Base-by-base conservation (phyloP, 2,329 filamentous ascomycete species). In the Trichoderma sp. region DNA sequence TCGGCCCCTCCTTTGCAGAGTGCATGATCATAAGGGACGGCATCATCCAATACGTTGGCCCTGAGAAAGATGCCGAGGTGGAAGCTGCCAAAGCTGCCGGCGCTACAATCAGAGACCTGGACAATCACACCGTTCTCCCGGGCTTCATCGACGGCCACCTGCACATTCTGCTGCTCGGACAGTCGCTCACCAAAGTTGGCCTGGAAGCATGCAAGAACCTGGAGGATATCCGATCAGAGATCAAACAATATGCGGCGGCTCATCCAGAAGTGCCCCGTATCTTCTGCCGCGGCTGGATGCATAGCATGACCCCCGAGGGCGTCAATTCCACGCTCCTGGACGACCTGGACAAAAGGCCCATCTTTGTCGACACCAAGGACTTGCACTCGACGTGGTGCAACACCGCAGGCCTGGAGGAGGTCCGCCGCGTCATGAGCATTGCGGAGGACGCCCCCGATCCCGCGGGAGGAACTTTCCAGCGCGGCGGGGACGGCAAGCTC, bases 121-220 rank as follows among this genome's bases (percentile, higher is more conserved):
- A 57, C 1, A 75, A 77, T 1, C 71, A 71, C 24, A 78, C 77
- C 1, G 74, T 86, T 3, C 75, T 86, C 1, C 84, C 84, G 0
- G 80, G 83, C 15, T 86, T 87, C 74, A 81, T 86, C 45, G 84
- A 87, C 66, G 83, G 82, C 6, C 84, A 87, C 67, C 79, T 85
- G 73, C 84, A 87, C 69, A 77, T 87, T 10, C 76, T 86, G 0
- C 75, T 83, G 10, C 76, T 85, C 0, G 84, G 84, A 1, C 82
- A 85, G 67, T 80, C 82, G 0, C 76, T 86, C 19, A 78, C 76
- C 30, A 85, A 85, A 70, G 76, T 84, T 21, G 75, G 77, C 24
- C 74, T 87, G 1, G 79, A 81, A 21, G 74, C 76, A 17, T 85
- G 83, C 71, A 78, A 78, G 67, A 77, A 74, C 54, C 71, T 85